Conservation (phyloP, 768 basidiomycete species). For the Mycena kentingensis region DNA sequence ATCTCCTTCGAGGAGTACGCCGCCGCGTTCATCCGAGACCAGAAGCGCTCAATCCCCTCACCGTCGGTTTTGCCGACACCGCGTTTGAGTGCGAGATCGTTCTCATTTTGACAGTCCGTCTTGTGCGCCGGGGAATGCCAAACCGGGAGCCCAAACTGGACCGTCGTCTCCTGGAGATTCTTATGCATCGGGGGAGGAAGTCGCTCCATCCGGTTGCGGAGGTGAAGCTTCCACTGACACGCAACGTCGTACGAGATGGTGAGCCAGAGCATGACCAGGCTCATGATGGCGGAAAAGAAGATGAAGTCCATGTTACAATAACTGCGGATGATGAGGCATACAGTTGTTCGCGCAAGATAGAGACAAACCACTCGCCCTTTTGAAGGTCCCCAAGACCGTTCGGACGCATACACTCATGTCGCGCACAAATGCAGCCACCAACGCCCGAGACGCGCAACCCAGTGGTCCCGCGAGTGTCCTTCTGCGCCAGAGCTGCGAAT, state of each 20-base stretch:
- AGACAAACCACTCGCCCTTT: background rate
- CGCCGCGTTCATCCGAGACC: conserved; percentile 28
- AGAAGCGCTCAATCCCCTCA: conserved; percentile 13
- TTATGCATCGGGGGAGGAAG: background rate
- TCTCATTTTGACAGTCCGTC: conserved; percentile 9
- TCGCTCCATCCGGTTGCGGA: background rate
- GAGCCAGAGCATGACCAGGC: background rate
- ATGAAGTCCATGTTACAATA: conserved; percentile 5
- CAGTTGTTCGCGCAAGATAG: background rate
- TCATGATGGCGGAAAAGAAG: background rate
- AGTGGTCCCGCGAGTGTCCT: conserved; percentile 1
- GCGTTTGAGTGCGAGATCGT: conserved; percentile 12
- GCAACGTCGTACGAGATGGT: background rate
- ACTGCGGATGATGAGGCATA: background rate
- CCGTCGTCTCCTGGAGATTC: background rate
- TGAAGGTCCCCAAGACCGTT: conserved; percentile 2
- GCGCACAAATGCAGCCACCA: background rate
- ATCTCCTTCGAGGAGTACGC: conserved; percentile 32
- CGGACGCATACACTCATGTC: conserved; percentile 3
- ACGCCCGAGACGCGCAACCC: conserved; percentile 2
- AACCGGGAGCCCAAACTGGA: background rate
- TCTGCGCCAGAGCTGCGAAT: background rate
- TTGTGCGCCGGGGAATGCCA: background rate
- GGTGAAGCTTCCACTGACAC: background rate
- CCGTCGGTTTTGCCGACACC: conserved; percentile 11